These are phyloP conservation scores for Trichocomaceae sp. DNA, from an alignment of 2,329 filamentous ascomycete species.

Conservation along the genomic window DNA sequence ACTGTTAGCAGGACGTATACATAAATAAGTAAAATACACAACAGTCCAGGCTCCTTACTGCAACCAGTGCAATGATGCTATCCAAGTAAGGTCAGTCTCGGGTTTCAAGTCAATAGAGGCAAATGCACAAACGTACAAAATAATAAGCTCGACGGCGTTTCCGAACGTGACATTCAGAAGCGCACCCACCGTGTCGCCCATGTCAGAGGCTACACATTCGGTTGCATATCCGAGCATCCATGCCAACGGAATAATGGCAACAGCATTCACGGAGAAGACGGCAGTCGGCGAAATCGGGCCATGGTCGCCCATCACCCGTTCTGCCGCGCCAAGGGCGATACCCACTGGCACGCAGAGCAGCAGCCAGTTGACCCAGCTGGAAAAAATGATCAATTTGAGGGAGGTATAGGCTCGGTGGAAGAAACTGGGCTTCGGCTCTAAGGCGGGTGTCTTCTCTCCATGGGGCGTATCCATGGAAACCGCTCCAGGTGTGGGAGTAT, in stretches of 20 bases:
- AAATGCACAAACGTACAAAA: constrained; percentile 46
- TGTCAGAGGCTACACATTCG: constrained; percentile 62
- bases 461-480: constrained; percentile 42
- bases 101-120: background rate
- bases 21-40: too few species aligned
- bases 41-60: constrained; percentile 39
- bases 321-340: constrained; percentile 24
- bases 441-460: constrained; percentile 48
- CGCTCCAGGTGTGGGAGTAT: constrained; percentile 29
- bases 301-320: constrained; percentile 16
- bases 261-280: constrained; percentile 63
- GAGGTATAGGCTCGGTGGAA: constrained; percentile 46
- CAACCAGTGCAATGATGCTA: constrained; percentile 57
- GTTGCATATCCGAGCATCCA: constrained; percentile 64
- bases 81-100: background rate
- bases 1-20: background rate
- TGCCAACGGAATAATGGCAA: constrained; percentile 66
- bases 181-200: constrained; percentile 64
- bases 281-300: constrained; percentile 47
- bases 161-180: constrained; percentile 67
- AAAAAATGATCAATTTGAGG: constrained; percentile 55
- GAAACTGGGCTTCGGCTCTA: constrained; percentile 42
- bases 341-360: constrained; percentile 27
- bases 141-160: constrained; percentile 68
- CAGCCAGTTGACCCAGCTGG: constrained; percentile 37